Evolutionary conservation across 441 rosid species (phyloP), one percentile per base, ranked within the genome.

Genomic region (Syzygium syzygioides): DNA sequence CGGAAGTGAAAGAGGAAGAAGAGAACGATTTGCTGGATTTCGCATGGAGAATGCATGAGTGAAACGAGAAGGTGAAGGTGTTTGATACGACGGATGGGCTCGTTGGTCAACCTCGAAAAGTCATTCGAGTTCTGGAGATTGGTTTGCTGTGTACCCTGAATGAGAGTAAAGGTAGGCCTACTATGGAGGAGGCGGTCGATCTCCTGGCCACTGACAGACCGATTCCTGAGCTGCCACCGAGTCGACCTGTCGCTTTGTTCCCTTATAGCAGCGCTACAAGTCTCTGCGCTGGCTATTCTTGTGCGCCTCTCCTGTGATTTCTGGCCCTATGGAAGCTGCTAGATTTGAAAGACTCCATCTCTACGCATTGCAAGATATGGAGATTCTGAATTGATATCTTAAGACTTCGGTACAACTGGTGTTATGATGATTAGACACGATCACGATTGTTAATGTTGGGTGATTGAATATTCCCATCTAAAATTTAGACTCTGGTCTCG

Each of bases 11-110:
- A 5, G n/a, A 55, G 71, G 94, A 91, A 66, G 94, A 91, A 76
- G 48, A 45, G 48, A 91, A 66, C 88, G 94, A 93, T 20, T 87
- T 93, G 91, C 85, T 93, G 85, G 93, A 93, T 52, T 91, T 90
- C 32, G 92, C 91, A 1, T 93, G 94, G 96, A 91, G 93, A 87
- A 90, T 91, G 93, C 96, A 93, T 28, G 93, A 93, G 86, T 86
- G n/a, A 34, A 85, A 89, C 26, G 93, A 93, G 91, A 90, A 89
- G 79, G 79, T 12, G 48, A 92, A 90, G 84, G 88, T 91, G 32
- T 90, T 93, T 6, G 95, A 94, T 88, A 34, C 87, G 59, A 93
- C 48, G 93, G 90, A 93, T 93, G 95, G 94, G 94, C 20, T 89
- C 94, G 2, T 34, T 92, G 71, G 88, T 93, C 14, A 93, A 93